Conservation (phyloP, 2,329 filamentous ascomycete species). For the Cladosporium austrohemisphaericum region DNA sequence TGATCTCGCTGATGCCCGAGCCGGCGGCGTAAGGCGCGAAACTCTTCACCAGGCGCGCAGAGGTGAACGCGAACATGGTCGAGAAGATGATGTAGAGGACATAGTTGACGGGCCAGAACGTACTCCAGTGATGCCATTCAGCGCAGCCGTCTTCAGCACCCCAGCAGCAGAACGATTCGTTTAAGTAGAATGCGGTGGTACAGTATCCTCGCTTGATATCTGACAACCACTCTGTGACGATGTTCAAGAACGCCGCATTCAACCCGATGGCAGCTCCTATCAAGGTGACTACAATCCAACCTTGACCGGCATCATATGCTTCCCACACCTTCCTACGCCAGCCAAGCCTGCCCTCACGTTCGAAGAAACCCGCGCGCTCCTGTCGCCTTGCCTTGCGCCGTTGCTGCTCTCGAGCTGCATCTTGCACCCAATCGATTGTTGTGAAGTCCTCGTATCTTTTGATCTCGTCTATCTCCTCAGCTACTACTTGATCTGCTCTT, state of each 20-base stretch:
- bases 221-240: slow-evolving; percentile 92
- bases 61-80: slow-evolving; percentile 69
- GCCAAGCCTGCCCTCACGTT: slow-evolving; percentile 62
- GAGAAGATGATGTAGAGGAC: slow-evolving; percentile 83
- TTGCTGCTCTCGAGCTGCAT: slow-evolving; percentile 85
- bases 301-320: slow-evolving; percentile 92
- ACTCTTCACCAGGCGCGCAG: slow-evolving; percentile 78
- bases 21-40: slow-evolving; percentile 96
- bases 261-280: slow-evolving; percentile 90
- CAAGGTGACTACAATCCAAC: slow-evolving; percentile 94
- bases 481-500: slow-evolving; percentile 66
- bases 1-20: slow-evolving; percentile 97
- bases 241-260: slow-evolving; percentile 90
- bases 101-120: slow-evolving; percentile 75
- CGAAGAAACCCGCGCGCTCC: slow-evolving; percentile 68
- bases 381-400: slow-evolving; percentile 72
- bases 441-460: slow-evolving; percentile 98
- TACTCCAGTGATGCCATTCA: slow-evolving; percentile 87
- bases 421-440: slow-evolving; percentile 98
- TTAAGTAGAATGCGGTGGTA: slow-evolving; percentile 91
- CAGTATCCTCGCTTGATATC: slow-evolving; percentile 97
- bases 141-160: slow-evolving; percentile 84
- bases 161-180: slow-evolving; percentile 98
- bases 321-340: slow-evolving; percentile 81
- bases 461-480: slow-evolving; percentile 95